A percentile compares a stretch with the other conserved stretches of the same genome.
Conservation (phyloP, 345 rosid species). For the Acer yangbiense region DNA sequence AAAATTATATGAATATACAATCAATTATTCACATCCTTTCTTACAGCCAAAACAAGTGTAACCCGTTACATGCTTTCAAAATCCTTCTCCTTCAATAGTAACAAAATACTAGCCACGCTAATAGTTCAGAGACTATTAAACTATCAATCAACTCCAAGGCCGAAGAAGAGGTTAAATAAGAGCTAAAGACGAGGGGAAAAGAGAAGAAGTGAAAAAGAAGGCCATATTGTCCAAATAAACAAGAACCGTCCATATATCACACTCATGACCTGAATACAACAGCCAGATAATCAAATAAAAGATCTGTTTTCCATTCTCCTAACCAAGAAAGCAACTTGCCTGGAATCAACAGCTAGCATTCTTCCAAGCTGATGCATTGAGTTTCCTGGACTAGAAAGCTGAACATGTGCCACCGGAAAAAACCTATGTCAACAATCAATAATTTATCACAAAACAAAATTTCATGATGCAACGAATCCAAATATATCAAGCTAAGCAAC, state of each 20-base stretch:
- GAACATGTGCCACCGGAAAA: conserved; percentile 77
- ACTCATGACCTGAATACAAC: neutral
- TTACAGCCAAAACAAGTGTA: neutral
- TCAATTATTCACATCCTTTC: neutral
- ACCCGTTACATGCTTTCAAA: neutral
- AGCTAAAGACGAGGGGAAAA: neutral
- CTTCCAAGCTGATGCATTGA: conserved; percentile 82
- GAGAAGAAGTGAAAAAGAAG: neutral
- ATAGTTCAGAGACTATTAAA: neutral
- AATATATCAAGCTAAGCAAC: conserved; percentile 19
- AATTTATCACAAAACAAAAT: conserved; percentile 2
- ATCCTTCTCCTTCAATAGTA: neutral
- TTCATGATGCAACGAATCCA: conserved; percentile 12
- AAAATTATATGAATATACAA: neutral
- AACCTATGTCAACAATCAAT: conserved; percentile 61
- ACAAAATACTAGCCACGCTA: conserved; percentile 2
- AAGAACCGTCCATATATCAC: neutral
- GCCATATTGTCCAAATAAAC: neutral
- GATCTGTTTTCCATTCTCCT: neutral
- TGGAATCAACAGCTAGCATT: conserved; percentile 80
- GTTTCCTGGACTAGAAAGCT: conserved; percentile 84
- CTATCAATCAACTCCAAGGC: neutral
- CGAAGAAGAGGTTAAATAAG: neutral
- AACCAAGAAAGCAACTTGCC: conserved; percentile 46
- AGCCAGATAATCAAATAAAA: neutral